A percentile compares a stretch with the other conserved stretches of the same genome.
These are phyloP conservation scores for Petunia axillaris DNA, from an alignment of 257 asterid species.

Conservation along the genomic window DNA sequence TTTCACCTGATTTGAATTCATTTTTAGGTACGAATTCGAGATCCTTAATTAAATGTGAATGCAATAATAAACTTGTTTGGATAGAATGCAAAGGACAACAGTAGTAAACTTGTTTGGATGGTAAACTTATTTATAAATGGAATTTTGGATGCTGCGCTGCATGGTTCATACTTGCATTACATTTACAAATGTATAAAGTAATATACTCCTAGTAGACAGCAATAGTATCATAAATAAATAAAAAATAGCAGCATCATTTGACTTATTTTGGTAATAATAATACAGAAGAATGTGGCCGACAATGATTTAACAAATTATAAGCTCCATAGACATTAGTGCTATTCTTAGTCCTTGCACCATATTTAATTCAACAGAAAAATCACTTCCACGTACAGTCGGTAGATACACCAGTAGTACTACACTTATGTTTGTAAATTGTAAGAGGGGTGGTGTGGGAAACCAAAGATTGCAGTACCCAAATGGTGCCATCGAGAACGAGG, in stretches of 20 bases:
- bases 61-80: too few relatives aligned
- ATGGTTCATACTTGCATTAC: background rate
- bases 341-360: background rate
- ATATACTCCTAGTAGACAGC: background rate
- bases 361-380: constrained; percentile 10
- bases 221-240: background rate
- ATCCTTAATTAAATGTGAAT: too few relatives aligned
- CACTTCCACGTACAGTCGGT: background rate
- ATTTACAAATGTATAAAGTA: background rate
- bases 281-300: constrained; percentile 26
- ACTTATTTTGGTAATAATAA: background rate
- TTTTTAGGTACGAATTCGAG: too few relatives aligned
- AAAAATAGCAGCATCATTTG: constrained; percentile 5
- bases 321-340: background rate
- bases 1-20: too few relatives aligned
- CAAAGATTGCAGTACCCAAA: too few relatives aligned
- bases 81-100: too few relatives aligned
- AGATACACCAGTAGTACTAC: background rate
- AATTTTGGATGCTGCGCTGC: background rate
- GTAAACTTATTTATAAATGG: too few relatives aligned
- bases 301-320: constrained; percentile 4
- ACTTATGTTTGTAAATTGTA: background rate
- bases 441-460: too few relatives aligned
- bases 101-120: too few relatives aligned
- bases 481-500: too few relatives aligned